Conservation (phyloP, 805 yeast genomes). For the Wickerhamomyces mucosus region DNA sequence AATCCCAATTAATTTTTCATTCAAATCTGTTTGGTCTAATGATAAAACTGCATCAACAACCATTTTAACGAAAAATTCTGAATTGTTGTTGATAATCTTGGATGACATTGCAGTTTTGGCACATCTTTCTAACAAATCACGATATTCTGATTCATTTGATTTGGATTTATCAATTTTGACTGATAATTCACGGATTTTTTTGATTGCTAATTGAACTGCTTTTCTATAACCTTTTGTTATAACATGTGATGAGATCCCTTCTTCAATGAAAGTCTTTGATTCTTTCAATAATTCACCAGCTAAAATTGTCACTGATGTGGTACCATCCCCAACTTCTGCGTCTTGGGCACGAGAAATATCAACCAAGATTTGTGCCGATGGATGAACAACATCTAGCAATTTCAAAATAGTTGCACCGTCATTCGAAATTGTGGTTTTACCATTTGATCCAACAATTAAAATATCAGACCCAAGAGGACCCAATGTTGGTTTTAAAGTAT, state of each 20-base stretch:
- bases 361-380: constrained; percentile 94
- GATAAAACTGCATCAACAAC: constrained; percentile 91
- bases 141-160: constrained; percentile 40
- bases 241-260: constrained; percentile 87
- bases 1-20: constrained; percentile 86
- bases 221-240: constrained; percentile 80
- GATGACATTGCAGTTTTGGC: constrained; percentile 98
- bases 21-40: constrained; percentile 75
- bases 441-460: constrained; percentile 72
- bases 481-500: constrained; percentile 84
- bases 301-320: constrained; percentile 87
- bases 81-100: constrained; percentile 79
- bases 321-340: constrained; percentile 98
- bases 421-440: constrained; percentile 90
- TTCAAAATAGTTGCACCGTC: constrained; percentile 97
- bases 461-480: constrained; percentile 98
- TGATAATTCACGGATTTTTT: constrained; percentile 63
- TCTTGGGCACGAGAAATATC: constrained; percentile 95
- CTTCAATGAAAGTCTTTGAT: constrained; percentile 85
- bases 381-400: constrained; percentile 90
- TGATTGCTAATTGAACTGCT: constrained; percentile 72
- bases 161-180: constrained; percentile 51
- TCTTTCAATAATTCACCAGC: constrained; percentile 95
- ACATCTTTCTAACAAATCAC: constrained; percentile 78
- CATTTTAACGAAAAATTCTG: constrained; percentile 88